These are phyloP conservation scores for Pyronema domesticum DNA, from an alignment of 495 filamentous ascomycete genomes.

Conservation along the genomic window DNA sequence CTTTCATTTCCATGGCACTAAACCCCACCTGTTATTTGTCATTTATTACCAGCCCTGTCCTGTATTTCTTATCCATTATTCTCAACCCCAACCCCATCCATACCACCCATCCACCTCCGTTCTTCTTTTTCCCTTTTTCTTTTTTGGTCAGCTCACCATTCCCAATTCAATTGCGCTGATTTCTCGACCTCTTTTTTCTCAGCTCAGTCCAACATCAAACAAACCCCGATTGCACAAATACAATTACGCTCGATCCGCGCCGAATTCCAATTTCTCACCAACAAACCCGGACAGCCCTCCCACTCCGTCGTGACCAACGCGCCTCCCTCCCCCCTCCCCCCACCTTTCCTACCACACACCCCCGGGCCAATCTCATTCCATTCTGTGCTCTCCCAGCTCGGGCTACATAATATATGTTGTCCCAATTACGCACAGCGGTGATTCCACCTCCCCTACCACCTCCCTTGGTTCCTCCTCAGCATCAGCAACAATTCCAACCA, in stretches of 20 bases:
- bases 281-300: too few species aligned
- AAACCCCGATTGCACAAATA: background rate
- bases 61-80: background rate
- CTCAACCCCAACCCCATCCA: background rate
- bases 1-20: background rate
- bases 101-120: background rate
- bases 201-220: background rate
- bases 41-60: background rate
- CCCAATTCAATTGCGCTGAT: constrained; percentile 7
- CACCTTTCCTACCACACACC: background rate
- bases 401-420: constrained; percentile 7
- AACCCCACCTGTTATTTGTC: background rate
- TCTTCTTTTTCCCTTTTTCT: constrained; percentile 1
- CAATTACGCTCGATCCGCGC: constrained; percentile 1
- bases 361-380: background rate
- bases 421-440: constrained; percentile 7
- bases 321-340: background rate
- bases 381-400: background rate
- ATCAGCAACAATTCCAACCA: background rate
- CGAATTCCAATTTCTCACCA: too few species aligned
- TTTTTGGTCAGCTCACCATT: background rate
- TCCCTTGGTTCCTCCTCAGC: background rate
- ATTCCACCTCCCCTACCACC: constrained; percentile 3
- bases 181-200: background rate
- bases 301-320: background rate